A percentile compares a stretch with the other conserved stretches of the same genome.
Evolutionary conservation across 169 alveolate genomes (phyloP).

Genomic region (Sarcocystis neurona): DNA sequence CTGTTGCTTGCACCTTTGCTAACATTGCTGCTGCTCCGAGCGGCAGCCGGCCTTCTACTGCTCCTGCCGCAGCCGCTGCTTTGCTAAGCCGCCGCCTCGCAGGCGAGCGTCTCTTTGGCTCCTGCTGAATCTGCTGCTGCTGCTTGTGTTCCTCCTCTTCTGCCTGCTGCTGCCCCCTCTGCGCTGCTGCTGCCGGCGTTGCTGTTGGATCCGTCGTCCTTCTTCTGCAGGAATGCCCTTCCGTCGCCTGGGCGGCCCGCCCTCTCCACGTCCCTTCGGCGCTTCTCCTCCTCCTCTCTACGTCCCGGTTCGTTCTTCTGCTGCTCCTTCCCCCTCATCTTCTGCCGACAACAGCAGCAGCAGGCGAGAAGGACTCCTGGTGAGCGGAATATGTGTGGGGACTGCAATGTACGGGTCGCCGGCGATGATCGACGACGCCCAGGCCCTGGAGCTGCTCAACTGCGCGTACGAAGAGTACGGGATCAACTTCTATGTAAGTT

Average conservation of each 20-base stretch:
- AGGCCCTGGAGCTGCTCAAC: conserved; percentile 75
- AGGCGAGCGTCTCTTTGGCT: too few relatives aligned
- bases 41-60: too few relatives aligned
- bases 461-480: conserved; percentile 80
- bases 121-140: too few relatives aligned
- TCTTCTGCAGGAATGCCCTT: neutral
- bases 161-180: too few relatives aligned
- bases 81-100: too few relatives aligned
- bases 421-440: conserved; percentile 77
- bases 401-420: conserved; percentile 78
- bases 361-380: conserved; percentile 61
- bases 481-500: conserved; percentile 75
- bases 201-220: neutral
- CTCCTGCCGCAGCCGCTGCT: too few relatives aligned
- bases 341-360: conserved; percentile 19
- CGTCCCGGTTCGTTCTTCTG: too few relatives aligned
- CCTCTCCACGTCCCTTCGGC: neutral
- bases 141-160: too few relatives aligned
- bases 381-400: conserved; percentile 79
- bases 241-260: conserved; percentile 15
- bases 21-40: too few relatives aligned
- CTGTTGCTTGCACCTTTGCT: too few relatives aligned
- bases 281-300: neutral
- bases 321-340: too few relatives aligned
- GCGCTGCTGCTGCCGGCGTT: too few relatives aligned